Percentiles rank a stretch among this genome's conserved stretches.
These are phyloP conservation scores for Pleomassaria siparia DNA, from an alignment of 2,329 filamentous ascomycete genomes.

Conservation along the genomic window DNA sequence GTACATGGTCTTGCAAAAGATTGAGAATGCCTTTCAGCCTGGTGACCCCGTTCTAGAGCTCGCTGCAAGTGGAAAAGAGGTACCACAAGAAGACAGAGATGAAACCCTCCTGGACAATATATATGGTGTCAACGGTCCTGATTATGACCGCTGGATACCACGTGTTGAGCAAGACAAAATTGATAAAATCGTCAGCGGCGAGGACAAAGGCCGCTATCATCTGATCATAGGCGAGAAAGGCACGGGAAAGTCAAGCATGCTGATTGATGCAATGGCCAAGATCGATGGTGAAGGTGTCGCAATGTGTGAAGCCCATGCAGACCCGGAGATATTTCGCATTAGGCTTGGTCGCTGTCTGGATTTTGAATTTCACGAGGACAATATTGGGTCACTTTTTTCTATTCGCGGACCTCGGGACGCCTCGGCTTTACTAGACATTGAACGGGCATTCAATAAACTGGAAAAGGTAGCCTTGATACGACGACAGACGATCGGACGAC, in stretches of 20 bases:
- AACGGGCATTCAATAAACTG: constrained; percentile 94
- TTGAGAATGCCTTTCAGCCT: constrained; percentile 85
- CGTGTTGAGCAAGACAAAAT: constrained; percentile 81
- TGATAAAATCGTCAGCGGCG: constrained; percentile 78
- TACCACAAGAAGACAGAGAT: constrained; percentile 27
- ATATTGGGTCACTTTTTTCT: constrained; percentile 93
- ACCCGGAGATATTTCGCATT: constrained; percentile 92
- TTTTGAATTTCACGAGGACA: constrained; percentile 97
- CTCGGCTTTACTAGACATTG: constrained; percentile 89
- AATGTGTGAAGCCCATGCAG: constrained; percentile 95
- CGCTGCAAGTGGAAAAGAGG: constrained; percentile 39
- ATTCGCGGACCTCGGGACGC: constrained; percentile 91
- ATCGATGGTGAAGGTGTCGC: constrained; percentile 84
- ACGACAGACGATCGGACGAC: constrained; percentile 62
- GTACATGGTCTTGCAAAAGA: constrained; percentile 84
- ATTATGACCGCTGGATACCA: constrained; percentile 73
- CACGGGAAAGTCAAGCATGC: constrained; percentile 94
- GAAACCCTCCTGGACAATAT: constrained; percentile 13
- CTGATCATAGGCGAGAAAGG: constrained; percentile 94
- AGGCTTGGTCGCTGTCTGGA: constrained; percentile 90
- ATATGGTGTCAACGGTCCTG: constrained; percentile 46
- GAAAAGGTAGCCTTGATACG: constrained; percentile 88
- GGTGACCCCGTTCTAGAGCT: constrained; percentile 88
- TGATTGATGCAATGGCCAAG: constrained; percentile 93
- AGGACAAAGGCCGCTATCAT: constrained; percentile 79